Evolutionary conservation across 73 alveolate species (phyloP).

Genomic region (Tetrahymena elliotti): DNA sequence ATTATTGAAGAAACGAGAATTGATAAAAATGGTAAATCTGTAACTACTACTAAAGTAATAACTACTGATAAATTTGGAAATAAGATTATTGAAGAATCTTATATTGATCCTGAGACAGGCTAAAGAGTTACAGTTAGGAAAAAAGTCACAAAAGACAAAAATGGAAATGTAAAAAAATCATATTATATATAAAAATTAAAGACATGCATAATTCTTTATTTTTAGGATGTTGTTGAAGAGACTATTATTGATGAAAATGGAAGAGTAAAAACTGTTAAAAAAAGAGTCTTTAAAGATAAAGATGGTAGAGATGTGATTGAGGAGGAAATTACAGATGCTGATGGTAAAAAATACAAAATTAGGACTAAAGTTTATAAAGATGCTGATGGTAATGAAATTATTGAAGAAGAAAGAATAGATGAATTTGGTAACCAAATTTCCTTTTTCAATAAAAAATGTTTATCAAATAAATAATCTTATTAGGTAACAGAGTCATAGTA

Average conservation of each 20-base stretch:
- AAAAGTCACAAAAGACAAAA: constrained; percentile 15
- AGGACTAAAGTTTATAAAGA: constrained; percentile 30
- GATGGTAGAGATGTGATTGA: constrained; percentile 38
- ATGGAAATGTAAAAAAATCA: constrained; percentile 27
- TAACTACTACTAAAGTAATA: not conserved
- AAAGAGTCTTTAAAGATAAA: constrained; percentile 30
- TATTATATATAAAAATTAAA: too few relatives aligned
- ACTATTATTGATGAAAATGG: constrained; percentile 30
- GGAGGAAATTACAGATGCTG: constrained; percentile 28
- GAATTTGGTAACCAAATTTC: constrained; percentile 20
- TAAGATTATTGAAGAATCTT: constrained; percentile 16
- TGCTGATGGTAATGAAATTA: constrained; percentile 30
- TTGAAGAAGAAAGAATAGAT: constrained; percentile 24
- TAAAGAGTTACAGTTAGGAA: constrained; percentile 4
- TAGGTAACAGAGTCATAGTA: constrained; percentile 11
- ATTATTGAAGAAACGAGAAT: constrained; percentile 5
- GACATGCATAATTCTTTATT: not conserved
- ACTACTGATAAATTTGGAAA: constrained; percentile 25
- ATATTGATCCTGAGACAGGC: constrained; percentile 7
- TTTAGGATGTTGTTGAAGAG: constrained; percentile 15
- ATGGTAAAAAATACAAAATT: constrained; percentile 20
- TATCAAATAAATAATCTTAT: not conserved
- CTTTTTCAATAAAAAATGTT: not conserved
- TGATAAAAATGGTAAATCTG: constrained; percentile 16
- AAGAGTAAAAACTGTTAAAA: constrained; percentile 10